phyloP scores from a whole-genome alignment of 495 filamentous ascomycete species.

The Xylaria flabelliformis region DNA sequence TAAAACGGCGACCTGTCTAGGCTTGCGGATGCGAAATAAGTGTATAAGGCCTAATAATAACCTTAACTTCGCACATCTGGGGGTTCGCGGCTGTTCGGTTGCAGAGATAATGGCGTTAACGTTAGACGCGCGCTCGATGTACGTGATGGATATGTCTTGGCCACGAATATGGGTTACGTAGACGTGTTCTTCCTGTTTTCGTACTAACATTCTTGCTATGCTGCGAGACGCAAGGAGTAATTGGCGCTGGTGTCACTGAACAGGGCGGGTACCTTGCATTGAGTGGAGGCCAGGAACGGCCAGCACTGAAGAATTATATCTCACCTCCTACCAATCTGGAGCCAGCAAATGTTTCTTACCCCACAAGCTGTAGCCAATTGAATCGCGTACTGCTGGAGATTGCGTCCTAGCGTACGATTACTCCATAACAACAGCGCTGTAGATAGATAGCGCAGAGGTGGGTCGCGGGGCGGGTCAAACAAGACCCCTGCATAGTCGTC shows the following conservation, averaged over 20 bases:
- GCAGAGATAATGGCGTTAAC: not conserved
- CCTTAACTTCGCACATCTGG: not conserved
- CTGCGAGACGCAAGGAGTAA: constrained; percentile 8
- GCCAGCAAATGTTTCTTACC: not conserved
- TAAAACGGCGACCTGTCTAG: not conserved
- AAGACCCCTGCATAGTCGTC: constrained; percentile 12
- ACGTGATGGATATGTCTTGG: constrained; percentile 1
- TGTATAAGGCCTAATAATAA: constrained; percentile 3
- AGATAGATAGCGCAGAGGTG: not conserved
- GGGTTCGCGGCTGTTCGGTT: constrained; percentile 20
- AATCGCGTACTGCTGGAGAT: not conserved
- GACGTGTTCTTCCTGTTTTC: not conserved
- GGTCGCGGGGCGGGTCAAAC: constrained; percentile 17
- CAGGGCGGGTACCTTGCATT: constrained; percentile 20
- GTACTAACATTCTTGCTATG: not conserved
- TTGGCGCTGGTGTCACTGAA: constrained; percentile 15
- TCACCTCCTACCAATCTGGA: constrained; percentile 8
- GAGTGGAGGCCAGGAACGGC: not conserved
- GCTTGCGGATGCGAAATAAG: not conserved
- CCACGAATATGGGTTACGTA: not conserved
- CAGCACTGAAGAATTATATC: not conserved
- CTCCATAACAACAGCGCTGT: not conserved
- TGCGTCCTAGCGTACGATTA: not conserved
- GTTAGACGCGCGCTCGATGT: constrained; percentile 24
- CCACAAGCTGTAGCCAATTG: constrained; percentile 7